phyloP scores from a whole-genome alignment of 169 alveolate species.

The Plasmodium adleri region DNA sequence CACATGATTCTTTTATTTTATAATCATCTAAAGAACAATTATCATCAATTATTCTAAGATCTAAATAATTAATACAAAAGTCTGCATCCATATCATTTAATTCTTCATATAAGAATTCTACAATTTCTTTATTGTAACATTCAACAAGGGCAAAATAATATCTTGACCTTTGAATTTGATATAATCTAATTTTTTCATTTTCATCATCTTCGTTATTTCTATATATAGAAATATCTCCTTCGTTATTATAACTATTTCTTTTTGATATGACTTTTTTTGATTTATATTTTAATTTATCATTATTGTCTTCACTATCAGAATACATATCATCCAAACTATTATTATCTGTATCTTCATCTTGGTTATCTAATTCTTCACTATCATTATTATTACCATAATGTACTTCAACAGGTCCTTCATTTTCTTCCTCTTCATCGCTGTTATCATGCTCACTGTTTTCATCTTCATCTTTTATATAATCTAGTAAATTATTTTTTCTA shows the following conservation, averaged over 20 bases:
- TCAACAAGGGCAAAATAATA: slow-evolving; percentile 97
- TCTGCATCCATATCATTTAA: slow-evolving; percentile 96
- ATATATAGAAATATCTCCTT: slow-evolving; percentile 33
- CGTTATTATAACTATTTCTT: slow-evolving; percentile 44
- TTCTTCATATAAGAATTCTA: slow-evolving; percentile 93
- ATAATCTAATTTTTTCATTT: slow-evolving; percentile 84
- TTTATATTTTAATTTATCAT: not conserved
- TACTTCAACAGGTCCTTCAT: not conserved
- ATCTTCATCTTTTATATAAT: slow-evolving; percentile 76
- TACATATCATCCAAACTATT: slow-evolving; percentile 30
- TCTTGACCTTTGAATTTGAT: slow-evolving; percentile 90
- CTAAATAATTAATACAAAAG: slow-evolving; percentile 93
- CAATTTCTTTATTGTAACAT: slow-evolving; percentile 91
- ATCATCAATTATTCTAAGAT: slow-evolving; percentile 95
- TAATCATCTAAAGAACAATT: slow-evolving; percentile 92
- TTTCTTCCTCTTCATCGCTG: slow-evolving; percentile 3
- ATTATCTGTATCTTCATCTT: slow-evolving; percentile 3
- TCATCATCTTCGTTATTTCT: slow-evolving; percentile 75
- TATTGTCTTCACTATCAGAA: slow-evolving; percentile 14
- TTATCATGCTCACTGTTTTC: slow-evolving; percentile 73
- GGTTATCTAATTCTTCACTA: not conserved
- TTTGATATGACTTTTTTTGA: slow-evolving; percentile 4
- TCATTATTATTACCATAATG: too few species aligned
- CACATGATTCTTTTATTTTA: slow-evolving; percentile 91
- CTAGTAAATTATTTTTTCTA: slow-evolving; percentile 65